Evolutionary conservation across 1,284 basidiomycete genomes (phyloP).

Genomic region (Microbotryum violaceum): DNA sequence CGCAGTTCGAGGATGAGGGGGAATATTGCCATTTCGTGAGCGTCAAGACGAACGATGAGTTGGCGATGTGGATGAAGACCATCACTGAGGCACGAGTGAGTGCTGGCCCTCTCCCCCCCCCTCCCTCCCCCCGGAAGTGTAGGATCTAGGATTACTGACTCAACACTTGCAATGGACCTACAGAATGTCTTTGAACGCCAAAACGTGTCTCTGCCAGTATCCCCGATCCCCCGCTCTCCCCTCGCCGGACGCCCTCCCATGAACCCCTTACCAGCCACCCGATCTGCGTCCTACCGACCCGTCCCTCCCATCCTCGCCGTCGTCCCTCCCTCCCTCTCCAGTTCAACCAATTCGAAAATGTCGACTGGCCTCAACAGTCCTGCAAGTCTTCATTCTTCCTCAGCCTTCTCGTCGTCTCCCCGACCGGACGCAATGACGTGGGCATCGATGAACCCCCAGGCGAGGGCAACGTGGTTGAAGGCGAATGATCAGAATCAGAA

Average conservation of each 20-base stretch:
- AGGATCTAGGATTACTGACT: neutral
- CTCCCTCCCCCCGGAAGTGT: too few relatives aligned
- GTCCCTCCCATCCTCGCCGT: constrained; percentile 6
- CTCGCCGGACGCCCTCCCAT: neutral
- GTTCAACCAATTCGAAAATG: too few relatives aligned
- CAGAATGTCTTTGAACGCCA: constrained; percentile 20
- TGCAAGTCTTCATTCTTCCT: too few relatives aligned
- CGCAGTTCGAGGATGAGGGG: constrained; percentile 35
- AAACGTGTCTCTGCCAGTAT: neutral
- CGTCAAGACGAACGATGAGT: constrained; percentile 58
- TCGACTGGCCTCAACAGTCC: neutral
- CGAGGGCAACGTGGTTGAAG: too few relatives aligned
- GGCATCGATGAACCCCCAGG: constrained; percentile 4
- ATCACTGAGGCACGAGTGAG: constrained; percentile 29
- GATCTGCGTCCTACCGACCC: constrained; percentile 6
- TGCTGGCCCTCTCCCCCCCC: neutral
- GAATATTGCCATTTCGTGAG: constrained; percentile 79
- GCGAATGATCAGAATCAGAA: too few relatives aligned
- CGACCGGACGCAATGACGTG: constrained; percentile 13
- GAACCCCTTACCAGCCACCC: neutral
- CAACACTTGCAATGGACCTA: too few relatives aligned
- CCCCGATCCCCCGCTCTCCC: neutral
- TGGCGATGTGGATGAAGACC: constrained; percentile 32
- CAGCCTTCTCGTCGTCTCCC: neutral
- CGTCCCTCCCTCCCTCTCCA: neutral